Percentiles rank a stretch among this genome's conserved stretches.
phyloP scores from a whole-genome alignment of 257 asterid species.

The Rhazya stricta region DNA sequence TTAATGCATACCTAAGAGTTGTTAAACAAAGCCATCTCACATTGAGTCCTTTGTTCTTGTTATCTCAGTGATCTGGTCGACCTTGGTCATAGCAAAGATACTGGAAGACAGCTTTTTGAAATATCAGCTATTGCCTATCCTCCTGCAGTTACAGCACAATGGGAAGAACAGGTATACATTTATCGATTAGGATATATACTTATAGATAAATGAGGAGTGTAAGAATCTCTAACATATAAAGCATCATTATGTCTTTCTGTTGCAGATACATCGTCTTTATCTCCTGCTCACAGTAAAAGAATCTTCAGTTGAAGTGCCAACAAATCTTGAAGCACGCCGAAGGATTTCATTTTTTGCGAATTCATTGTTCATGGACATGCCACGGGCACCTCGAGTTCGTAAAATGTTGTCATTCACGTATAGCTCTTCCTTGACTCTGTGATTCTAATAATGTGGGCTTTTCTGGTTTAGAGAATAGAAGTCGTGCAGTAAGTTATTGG shows the following conservation, averaged over 20 bases:
- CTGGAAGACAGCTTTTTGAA: constrained; percentile 82
- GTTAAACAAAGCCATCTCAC: background rate
- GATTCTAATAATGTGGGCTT: background rate
- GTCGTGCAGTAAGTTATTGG: background rate
- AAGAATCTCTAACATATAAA: background rate
- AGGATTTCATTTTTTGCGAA: constrained; percentile 90
- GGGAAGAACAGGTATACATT: constrained; percentile 86
- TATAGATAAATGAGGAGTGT: background rate
- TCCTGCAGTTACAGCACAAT: constrained; percentile 79
- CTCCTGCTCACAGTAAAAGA: constrained; percentile 93
- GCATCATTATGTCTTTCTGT: constrained; percentile 7
- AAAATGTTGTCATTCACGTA: constrained; percentile 98
- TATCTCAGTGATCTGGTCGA: constrained; percentile 75
- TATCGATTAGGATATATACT: background rate
- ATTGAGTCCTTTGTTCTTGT: constrained; percentile 15
- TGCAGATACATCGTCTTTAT: constrained; percentile 87
- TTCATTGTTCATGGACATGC: constrained; percentile 97
- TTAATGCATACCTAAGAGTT: background rate
- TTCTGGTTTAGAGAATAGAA: background rate
- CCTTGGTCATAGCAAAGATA: constrained; percentile 76
- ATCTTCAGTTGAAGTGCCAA: constrained; percentile 88
- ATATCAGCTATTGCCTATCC: constrained; percentile 67
- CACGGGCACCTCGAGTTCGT: constrained; percentile 94
- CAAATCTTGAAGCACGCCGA: constrained; percentile 93
- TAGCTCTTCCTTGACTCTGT: background rate